Base-by-base conservation (phyloP, 805 yeast species). In the Lipomyces spencermartinsiae region DNA sequence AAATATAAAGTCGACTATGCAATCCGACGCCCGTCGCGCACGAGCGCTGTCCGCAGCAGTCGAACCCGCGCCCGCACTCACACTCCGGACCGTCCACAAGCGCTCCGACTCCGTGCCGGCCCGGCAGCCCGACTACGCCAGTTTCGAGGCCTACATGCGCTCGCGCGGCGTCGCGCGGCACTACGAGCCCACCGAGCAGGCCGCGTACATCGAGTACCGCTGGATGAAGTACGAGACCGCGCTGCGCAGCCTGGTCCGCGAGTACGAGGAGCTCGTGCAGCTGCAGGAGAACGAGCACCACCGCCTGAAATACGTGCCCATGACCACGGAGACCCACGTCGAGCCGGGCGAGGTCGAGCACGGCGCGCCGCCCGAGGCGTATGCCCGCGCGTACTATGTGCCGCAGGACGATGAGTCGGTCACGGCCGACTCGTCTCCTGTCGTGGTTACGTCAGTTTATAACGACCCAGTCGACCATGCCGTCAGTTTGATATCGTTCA, bases 151-250 rank as follows among this genome's bases (percentile, higher is more conserved):
- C 49, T 43, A 43, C 22, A 43, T 43, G 49, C 49, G 49, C 49
- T 43, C 49, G 22, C 19, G 22, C 19, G 49, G 49, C 49, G 49
- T 43, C 6, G 49, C 49, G 3, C 49, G 49, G 10, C 49, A 43
- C 49, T 43, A 43, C 22, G 49, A 43, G 8, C 49, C 49, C 1
- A n/a, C 5, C 49, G 49, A 43, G 49, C 49, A 43, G 22, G 49
- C 49, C 2, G 49, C 49, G 4, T 43, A 43, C 49, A 43, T 43
- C 49, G 22, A 43, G 49, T 43, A 43, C 49, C 49, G 49, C 7
- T 43, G 49, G 49, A 43, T 43, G 49, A 43, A 43, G n/a, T 43
- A 43, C 49, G 49, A 43, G 49, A 43, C 49, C 22, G 49, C 49
- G 19, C 8, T 43, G 49, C 49, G 49, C 49, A 43, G 49, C n/a